Base-by-base conservation (phyloP, 225 moss, liverwort and hornwort species). In the Straminergon stramineum region DNA sequence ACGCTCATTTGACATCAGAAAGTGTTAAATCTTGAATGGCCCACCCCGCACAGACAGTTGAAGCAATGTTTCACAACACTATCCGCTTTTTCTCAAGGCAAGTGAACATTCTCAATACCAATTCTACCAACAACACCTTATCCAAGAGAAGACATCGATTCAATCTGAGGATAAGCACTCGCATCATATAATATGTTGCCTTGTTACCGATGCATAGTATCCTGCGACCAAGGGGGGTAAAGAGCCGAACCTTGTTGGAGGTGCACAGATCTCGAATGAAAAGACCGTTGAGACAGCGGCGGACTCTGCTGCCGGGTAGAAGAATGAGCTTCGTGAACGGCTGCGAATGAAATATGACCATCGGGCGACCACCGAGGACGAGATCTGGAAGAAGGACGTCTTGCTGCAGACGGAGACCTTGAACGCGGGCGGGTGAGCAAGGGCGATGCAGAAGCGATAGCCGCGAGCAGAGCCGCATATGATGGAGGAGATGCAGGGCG, bases 391-490 rank as follows among this genome's bases (percentile, higher is more conserved):
- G 86, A 48, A 57, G 88, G 78, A 56, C 78, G 86, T 78, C 88
- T 82, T 37, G 75, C 76, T 82, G 85, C 83, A 64, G 86, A 90
- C 16, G 64, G 88, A n/a, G 85, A 35, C 71, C 85, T 88, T 85
- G 90, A 85, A 70, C 77, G 85, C n/a, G 82, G 53, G 45, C 81
- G 88, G 55, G 85, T 88, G 76, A 76, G 69, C 77, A 90, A 76
- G 23, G 90, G 92, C 48, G 83, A 86, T 39, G 88, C 78, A 62
- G 92, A 88, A 71, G 90, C 86, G 69, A 90, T 88, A 45, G 88
- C 85, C 77, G 86, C 71, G 58, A 82, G 88, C 63, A 92, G 70
- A 88, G 86, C 32, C 67, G 77, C 81, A 82, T 90, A 82, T n/a
- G 88, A 82, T 31, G 85, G 85, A 82, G 85, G 82, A 86, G 90